Conservation (phyloP, 1,284 basidiomycete species). For the Blastosporella zonata region DNA sequence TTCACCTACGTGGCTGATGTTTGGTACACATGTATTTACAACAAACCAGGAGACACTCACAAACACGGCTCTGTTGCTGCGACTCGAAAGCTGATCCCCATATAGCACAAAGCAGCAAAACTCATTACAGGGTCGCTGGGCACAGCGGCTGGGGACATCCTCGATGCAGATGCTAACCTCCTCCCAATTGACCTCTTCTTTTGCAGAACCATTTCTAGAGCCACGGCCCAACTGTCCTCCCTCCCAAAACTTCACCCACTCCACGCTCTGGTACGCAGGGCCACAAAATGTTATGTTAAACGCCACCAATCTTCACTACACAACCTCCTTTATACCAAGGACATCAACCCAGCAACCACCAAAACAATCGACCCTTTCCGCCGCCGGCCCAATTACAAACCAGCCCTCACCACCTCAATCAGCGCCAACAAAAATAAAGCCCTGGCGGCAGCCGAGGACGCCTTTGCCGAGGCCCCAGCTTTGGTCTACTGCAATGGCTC, state of each 20-base stretch:
- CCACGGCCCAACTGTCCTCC: background rate
- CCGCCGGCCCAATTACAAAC: slow-evolving; percentile 1
- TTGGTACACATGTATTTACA: background rate
- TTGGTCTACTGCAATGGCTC: slow-evolving; percentile 1
- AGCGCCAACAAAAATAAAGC: background rate
- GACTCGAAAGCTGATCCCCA: background rate
- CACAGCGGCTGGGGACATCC: slow-evolving; percentile 3
- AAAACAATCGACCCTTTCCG: slow-evolving; percentile 11
- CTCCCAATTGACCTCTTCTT: slow-evolving; percentile 9
- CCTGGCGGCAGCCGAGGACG: background rate
- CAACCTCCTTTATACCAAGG: slow-evolving; percentile 12
- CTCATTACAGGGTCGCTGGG: slow-evolving; percentile 2
- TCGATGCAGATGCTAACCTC: slow-evolving; percentile 8
- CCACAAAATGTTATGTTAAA: slow-evolving; percentile 4
- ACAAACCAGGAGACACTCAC: background rate
- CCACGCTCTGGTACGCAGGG: slow-evolving; percentile 8
- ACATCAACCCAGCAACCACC: slow-evolving; percentile 3
- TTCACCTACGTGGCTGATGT: background rate
- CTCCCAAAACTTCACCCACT: slow-evolving; percentile 1
- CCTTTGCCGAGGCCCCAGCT: background rate
- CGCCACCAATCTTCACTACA: slow-evolving; percentile 9
- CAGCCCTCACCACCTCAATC: slow-evolving; percentile 12
- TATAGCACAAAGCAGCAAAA: background rate
- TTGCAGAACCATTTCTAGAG: background rate
- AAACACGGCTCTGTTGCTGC: background rate